Evolutionary conservation across 352 stramenopile genomes (phyloP).

Genomic region (Thraustochytrium striatum): DNA sequence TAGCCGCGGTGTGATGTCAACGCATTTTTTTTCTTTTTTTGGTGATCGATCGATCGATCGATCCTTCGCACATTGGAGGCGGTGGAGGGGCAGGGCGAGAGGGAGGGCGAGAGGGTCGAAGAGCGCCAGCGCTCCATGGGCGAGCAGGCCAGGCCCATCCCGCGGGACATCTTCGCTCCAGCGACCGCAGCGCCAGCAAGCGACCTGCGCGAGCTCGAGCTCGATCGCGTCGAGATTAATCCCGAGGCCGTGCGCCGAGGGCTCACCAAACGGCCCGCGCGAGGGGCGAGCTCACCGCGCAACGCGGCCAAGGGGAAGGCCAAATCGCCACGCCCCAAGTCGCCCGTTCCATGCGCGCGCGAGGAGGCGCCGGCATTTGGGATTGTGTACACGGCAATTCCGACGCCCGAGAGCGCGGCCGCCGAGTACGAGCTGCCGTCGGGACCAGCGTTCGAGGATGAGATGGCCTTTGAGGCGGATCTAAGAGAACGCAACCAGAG

Average conservation of each 20-base stretch:
- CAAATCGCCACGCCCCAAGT: neutral
- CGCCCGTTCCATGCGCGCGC: neutral
- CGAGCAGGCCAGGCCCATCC: too few species aligned
- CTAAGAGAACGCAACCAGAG: neutral
- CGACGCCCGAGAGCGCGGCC: neutral
- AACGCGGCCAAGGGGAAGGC: neutral
- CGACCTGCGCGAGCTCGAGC: too few species aligned
- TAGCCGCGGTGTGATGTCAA: too few species aligned
- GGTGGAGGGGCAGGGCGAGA: too few species aligned
- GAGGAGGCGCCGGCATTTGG: neutral
- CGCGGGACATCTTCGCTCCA: too few species aligned
- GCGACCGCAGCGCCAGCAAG: too few species aligned
- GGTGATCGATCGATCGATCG: too few species aligned
- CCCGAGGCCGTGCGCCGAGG: neutral
- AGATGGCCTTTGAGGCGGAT: neutral
- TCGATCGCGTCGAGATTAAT: neutral
- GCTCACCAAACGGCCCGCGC: neutral
- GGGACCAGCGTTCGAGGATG: neutral
- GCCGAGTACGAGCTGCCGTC: neutral
- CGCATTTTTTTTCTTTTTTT: too few species aligned
- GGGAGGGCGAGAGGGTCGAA: too few species aligned
- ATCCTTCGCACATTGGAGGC: too few species aligned
- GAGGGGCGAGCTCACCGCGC: neutral
- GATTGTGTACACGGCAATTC: neutral
- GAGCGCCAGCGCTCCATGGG: too few species aligned